Evolutionary conservation across 352 stramenopile genomes (phyloP).

Genomic region (Phytophthora constricta): DNA sequence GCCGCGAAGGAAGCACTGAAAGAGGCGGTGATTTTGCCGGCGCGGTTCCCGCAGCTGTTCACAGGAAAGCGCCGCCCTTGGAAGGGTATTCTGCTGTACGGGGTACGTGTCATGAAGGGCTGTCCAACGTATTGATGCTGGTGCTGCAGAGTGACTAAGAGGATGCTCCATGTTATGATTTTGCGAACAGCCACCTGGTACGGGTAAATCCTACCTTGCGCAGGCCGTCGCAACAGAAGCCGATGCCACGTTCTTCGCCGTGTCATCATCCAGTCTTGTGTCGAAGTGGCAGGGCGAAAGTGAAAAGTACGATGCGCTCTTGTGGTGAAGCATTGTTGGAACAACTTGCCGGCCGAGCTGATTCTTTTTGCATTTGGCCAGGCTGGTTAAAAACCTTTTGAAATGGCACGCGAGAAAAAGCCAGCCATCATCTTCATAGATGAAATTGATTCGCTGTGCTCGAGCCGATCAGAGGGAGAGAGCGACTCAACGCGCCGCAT

Average conservation of each 20-base stretch:
- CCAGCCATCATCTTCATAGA: slow-evolving; percentile 98
- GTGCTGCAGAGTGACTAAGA: neutral
- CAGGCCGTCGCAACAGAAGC: slow-evolving; percentile 99
- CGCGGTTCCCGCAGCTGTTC: slow-evolving; percentile 98
- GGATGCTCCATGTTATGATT: neutral
- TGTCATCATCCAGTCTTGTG: slow-evolving; percentile 98
- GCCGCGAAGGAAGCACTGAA: slow-evolving; percentile 98
- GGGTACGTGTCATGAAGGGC: slow-evolving; percentile 64
- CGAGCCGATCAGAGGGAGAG: slow-evolving; percentile 93
- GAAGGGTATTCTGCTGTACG: slow-evolving; percentile 98
- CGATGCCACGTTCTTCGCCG: slow-evolving; percentile 98
- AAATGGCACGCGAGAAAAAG: slow-evolving; percentile 96
- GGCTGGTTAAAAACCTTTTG: slow-evolving; percentile 97
- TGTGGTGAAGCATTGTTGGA: neutral
- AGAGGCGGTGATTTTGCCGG: slow-evolving; percentile 97
- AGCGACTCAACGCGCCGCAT: slow-evolving; percentile 96
- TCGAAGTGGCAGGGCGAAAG: slow-evolving; percentile 99
- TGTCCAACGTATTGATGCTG: neutral
- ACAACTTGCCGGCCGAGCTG: neutral
- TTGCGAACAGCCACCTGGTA: slow-evolving; percentile 73
- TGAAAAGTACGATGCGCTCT: slow-evolving; percentile 64
- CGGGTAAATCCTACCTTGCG: slow-evolving; percentile 96
- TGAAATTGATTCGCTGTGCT: slow-evolving; percentile 97
- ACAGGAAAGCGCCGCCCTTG: slow-evolving; percentile 91
- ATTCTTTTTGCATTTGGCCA: slow-evolving; percentile 21